These are phyloP conservation scores for Microbotryomycetes sp. DNA, from an alignment of 1,284 basidiomycete species.

Conservation along the genomic window DNA sequence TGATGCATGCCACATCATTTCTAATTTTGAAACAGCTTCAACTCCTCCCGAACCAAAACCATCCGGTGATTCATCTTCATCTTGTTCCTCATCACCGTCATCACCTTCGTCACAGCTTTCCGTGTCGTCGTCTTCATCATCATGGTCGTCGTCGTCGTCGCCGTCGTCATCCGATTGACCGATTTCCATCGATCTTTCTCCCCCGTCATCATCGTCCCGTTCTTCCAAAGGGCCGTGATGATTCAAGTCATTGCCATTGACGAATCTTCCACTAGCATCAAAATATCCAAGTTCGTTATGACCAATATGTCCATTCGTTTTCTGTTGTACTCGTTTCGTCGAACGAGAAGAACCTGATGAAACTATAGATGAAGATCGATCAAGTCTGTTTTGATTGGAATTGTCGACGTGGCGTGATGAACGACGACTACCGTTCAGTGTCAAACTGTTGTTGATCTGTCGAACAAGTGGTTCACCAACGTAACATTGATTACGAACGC, in stretches of 20 bases:
- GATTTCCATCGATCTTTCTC: not conserved
- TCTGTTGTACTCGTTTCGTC: not conserved
- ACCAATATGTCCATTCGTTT: not conserved
- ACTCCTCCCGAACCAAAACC: not conserved
- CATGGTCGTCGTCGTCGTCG: not conserved
- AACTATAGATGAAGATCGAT: not conserved
- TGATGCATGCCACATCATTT: conserved; percentile 14
- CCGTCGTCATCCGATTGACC: no score
- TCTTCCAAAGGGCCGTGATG: no score
- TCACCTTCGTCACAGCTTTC: not conserved
- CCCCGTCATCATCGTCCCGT: no score
- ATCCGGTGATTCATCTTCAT: not conserved
- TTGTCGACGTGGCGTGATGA: no score
- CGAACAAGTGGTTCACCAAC: conserved; percentile 12
- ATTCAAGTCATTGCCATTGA: not conserved
- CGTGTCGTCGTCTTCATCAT: not conserved
- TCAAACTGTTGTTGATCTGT: no score
- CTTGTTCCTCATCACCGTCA: not conserved
- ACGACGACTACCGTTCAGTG: no score
- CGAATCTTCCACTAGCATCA: not conserved
- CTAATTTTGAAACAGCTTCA: conserved; percentile 22
- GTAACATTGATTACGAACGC: conserved; percentile 33
- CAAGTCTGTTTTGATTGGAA: not conserved
- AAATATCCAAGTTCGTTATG: not conserved
- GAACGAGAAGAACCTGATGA: not conserved